These are phyloP conservation scores for Tolypocladium endophyticum DNA, from an alignment of 2,329 filamentous ascomycete genomes.

Conservation along the genomic window DNA sequence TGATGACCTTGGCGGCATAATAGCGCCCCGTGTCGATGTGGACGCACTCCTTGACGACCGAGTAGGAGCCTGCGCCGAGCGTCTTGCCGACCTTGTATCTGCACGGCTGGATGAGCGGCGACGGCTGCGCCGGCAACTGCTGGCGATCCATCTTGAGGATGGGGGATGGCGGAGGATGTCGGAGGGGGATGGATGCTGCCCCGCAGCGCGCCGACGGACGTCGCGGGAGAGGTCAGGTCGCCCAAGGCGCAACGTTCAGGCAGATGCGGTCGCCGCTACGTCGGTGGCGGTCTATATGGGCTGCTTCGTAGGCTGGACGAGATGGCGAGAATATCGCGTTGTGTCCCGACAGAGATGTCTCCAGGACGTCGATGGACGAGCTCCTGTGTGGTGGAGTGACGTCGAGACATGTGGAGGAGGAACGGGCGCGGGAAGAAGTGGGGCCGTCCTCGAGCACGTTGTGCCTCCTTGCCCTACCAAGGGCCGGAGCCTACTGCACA, in stretches of 20 bases:
- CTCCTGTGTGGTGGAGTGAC: not conserved
- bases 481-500: too few species aligned
- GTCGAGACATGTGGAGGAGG: not conserved
- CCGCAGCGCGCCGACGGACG: not conserved
- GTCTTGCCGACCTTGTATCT: conserved; percentile 99
- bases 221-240: not conserved
- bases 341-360: not conserved
- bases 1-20: conserved; percentile 98
- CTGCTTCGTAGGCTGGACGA: not conserved
- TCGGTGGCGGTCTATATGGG: not conserved
- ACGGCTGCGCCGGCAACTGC: conserved; percentile 9
- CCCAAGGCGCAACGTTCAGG: not conserved
- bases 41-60: conserved; percentile 96
- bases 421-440: not conserved
- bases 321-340: not conserved
- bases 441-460: not conserved
- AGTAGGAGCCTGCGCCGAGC: conserved; percentile 90
- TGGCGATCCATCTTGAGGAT: not conserved
- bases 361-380: not conserved
- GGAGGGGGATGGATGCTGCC: not conserved
- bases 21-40: conserved; percentile 96
- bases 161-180: not conserved
- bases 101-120: conserved; percentile 77
- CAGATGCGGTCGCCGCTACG: not conserved
- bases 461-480: not conserved